A percentile compares a stretch with the other conserved stretches of the same genome.
These are phyloP conservation scores for Ampelocalamus luodianensis DNA, from an alignment of 176 grass and related monocot genomes.

Conservation along the genomic window DNA sequence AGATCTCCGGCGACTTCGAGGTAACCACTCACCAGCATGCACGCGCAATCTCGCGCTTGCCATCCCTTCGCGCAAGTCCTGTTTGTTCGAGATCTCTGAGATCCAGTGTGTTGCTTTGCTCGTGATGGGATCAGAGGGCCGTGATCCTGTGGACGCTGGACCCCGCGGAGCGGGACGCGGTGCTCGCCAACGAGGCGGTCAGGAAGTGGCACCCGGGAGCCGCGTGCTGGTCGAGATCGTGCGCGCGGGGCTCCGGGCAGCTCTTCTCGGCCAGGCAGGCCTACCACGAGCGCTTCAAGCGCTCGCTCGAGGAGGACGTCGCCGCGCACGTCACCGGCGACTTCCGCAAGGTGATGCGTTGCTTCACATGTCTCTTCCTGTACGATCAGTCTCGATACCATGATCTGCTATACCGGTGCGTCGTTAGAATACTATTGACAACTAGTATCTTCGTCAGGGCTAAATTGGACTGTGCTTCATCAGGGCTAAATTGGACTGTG, in stretches of 20 bases:
- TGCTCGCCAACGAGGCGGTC: constrained; percentile 74
- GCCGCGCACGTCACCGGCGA: constrained; percentile 70
- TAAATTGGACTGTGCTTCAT: not conserved
- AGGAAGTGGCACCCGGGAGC: constrained; percentile 76
- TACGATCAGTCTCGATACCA: not conserved
- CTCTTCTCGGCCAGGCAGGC: constrained; percentile 68
- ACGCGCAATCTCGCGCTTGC: not conserved
- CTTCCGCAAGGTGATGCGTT: constrained; percentile 73
- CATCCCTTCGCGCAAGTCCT: not conserved
- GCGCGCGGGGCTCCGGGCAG: constrained; percentile 59
- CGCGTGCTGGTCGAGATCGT: constrained; percentile 85
- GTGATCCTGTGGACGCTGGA: constrained; percentile 91
- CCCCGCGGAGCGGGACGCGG: constrained; percentile 80
- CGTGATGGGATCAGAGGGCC: constrained; percentile 52
- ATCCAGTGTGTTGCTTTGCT: not conserved
- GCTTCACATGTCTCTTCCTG: not conserved
- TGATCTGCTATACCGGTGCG: not conserved
- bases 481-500: not conserved
- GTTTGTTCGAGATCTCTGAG: constrained; percentile 12
- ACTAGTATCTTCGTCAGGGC: not conserved
- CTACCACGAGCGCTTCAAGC: constrained; percentile 83
- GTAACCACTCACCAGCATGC: constrained; percentile 30
- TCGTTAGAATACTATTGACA: not conserved
- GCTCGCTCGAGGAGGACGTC: constrained; percentile 93
- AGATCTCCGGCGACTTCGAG: constrained; percentile 94